Evolutionary conservation across 176 grass and related monocot species (phyloP).

Genomic region (Phoenix dactylifera): DNA sequence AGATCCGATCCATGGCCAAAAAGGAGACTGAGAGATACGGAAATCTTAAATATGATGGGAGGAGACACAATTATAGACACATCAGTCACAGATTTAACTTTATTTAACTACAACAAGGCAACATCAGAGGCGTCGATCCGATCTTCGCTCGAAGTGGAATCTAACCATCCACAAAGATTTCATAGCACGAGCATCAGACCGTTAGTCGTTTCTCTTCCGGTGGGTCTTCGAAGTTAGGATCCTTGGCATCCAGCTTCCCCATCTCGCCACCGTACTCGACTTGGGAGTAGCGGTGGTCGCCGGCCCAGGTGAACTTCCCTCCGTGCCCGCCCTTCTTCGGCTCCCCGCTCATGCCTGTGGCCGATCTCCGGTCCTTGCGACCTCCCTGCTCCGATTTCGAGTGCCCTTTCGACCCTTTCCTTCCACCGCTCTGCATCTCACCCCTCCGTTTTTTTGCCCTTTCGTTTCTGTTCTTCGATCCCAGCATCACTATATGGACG

Average conservation of each 20-base stretch:
- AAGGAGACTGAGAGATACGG: too few species aligned
- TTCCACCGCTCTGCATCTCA: constrained; percentile 43
- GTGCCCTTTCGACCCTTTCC: constrained; percentile 35
- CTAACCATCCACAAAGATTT: too few species aligned
- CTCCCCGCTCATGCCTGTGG: constrained; percentile 60
- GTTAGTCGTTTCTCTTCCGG: not conserved
- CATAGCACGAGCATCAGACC: too few species aligned
- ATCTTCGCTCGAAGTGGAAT: too few species aligned
- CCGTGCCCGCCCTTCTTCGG: constrained; percentile 91
- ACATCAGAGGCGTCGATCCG: too few species aligned
- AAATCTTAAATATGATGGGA: too few species aligned
- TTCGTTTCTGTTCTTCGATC: not conserved
- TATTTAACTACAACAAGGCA: too few species aligned
- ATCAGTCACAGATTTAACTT: too few species aligned
- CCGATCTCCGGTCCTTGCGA: constrained; percentile 73
- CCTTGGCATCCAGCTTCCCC: constrained; percentile 24
- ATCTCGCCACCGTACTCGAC: constrained; percentile 33
- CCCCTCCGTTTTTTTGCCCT: not conserved
- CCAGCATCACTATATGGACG: too few species aligned
- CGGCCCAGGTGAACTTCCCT: constrained; percentile 96
- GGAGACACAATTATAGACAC: too few species aligned
- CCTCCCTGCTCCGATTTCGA: constrained; percentile 9
- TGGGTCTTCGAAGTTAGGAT: constrained; percentile 28
- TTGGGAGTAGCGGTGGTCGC: constrained; percentile 35
- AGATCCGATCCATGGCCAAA: too few species aligned